phyloP scores from a whole-genome alignment of 345 rosid genomes.

The Linum trigynum region DNA sequence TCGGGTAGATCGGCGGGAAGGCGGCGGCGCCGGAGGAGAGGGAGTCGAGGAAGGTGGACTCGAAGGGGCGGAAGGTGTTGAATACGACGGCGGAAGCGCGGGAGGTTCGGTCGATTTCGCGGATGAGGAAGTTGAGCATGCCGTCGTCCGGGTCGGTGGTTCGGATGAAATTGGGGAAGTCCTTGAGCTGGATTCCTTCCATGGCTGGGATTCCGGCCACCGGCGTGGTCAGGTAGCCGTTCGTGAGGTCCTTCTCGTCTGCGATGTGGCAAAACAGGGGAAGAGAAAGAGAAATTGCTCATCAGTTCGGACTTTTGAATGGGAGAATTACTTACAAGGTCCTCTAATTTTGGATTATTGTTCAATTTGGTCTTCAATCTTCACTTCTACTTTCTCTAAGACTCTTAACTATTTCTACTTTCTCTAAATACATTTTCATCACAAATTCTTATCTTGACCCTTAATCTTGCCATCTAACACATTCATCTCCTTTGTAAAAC shows the following conservation, averaged over 20 bases:
- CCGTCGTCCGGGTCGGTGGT: conserved; percentile 3
- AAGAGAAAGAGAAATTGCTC: background rate
- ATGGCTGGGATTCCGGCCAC: conserved; percentile 4
- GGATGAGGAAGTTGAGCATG: background rate
- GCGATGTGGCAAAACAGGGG: background rate
- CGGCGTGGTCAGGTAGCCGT: background rate
- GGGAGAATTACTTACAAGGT: too few species aligned
- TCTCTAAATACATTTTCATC: too few species aligned
- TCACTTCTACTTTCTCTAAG: too few species aligned
- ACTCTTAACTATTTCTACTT: too few species aligned
- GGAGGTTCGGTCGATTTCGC: background rate
- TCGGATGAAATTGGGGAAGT: conserved; percentile 8
- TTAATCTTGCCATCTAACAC: too few species aligned
- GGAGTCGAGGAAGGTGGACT: background rate
- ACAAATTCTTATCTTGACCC: too few species aligned
- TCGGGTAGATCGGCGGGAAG: background rate
- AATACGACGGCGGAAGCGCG: background rate
- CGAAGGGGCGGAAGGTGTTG: conserved; percentile 1
- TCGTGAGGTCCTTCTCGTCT: background rate
- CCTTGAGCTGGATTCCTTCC: background rate
- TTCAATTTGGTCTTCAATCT: too few species aligned
- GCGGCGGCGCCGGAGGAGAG: background rate
- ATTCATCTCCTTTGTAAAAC: too few species aligned
- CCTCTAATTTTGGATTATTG: too few species aligned
- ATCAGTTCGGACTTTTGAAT: too few species aligned